A percentile compares a stretch with the other conserved stretches of the same genome.
Conservation (phyloP, 164 flowering plant genomes). For the Tetrastigma voinierianum region DNA sequence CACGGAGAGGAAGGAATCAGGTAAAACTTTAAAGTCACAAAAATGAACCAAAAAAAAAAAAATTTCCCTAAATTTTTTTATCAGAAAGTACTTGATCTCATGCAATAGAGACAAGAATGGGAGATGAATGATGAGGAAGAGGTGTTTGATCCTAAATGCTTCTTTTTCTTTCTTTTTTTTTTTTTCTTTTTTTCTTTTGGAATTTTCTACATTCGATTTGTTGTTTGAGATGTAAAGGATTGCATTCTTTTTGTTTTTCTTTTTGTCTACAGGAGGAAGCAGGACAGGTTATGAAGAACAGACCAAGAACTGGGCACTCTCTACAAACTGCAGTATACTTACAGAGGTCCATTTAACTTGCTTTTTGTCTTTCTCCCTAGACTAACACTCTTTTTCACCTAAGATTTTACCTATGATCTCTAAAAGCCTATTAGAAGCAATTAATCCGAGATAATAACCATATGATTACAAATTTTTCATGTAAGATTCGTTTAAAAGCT, state of each 20-base stretch:
- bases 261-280: conserved; percentile 41
- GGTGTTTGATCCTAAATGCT: conserved; percentile 6
- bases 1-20: conserved; percentile 45
- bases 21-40: conserved; percentile 29
- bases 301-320: conserved; percentile 51
- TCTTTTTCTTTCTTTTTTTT: conserved; percentile 5
- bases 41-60: not conserved
- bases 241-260: conserved; percentile 32
- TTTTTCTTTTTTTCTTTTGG: conserved; percentile 2
- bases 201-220: conserved; percentile 21
- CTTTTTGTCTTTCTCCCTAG: conserved; percentile 3
- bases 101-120: not conserved
- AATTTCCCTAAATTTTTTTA: not conserved
- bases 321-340: conserved; percentile 53
- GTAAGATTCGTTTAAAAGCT: not conserved
- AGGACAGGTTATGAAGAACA: conserved; percentile 56
- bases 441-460: conserved; percentile 5
- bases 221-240: conserved; percentile 32
- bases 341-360: conserved; percentile 35
- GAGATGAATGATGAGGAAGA: conserved; percentile 3
- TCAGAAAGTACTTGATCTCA: too few species aligned
- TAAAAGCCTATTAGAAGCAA: conserved; percentile 4
- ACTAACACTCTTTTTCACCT: not conserved
- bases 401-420: not conserved
- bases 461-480: conserved; percentile 14